Evolutionary conservation across 257 asterid species (phyloP).

Genomic region (Coffea eugenioides): DNA sequence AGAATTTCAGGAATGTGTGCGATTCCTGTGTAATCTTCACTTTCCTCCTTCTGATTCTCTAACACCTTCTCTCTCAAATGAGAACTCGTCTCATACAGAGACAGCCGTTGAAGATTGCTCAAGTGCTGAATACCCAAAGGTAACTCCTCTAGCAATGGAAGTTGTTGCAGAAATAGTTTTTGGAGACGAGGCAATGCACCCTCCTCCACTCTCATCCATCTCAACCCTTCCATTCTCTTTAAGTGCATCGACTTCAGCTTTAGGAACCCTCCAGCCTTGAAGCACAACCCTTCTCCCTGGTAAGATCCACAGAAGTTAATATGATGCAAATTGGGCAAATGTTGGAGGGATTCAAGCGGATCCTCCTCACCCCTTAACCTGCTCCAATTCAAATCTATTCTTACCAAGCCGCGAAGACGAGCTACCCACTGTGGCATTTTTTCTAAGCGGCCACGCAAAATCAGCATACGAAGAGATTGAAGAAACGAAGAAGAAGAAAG

Average conservation of each 20-base stretch:
- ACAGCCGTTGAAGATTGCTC: too few species aligned
- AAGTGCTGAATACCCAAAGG: too few species aligned
- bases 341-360: conserved; percentile 19
- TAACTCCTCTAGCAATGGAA: too few species aligned
- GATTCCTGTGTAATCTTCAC: not conserved
- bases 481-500: too few species aligned
- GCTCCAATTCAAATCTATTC: not conserved
- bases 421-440: too few species aligned
- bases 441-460: too few species aligned
- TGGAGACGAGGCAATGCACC: too few species aligned
- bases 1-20: not conserved
- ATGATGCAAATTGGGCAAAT: conserved; percentile 25
- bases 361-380: conserved; percentile 16
- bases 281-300: conserved; percentile 24
- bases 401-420: too few species aligned
- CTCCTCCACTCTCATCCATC: too few species aligned
- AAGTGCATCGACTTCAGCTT: conserved; percentile 19
- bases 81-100: not conserved
- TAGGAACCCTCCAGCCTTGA: conserved; percentile 32
- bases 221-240: not conserved
- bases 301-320: conserved; percentile 10
- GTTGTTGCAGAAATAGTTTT: too few species aligned
- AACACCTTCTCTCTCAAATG: not conserved
- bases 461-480: too few species aligned
- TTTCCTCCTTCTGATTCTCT: not conserved